These are phyloP conservation scores for Vitis amurensis DNA, from an alignment of 164 flowering plant species.

Conservation along the genomic window DNA sequence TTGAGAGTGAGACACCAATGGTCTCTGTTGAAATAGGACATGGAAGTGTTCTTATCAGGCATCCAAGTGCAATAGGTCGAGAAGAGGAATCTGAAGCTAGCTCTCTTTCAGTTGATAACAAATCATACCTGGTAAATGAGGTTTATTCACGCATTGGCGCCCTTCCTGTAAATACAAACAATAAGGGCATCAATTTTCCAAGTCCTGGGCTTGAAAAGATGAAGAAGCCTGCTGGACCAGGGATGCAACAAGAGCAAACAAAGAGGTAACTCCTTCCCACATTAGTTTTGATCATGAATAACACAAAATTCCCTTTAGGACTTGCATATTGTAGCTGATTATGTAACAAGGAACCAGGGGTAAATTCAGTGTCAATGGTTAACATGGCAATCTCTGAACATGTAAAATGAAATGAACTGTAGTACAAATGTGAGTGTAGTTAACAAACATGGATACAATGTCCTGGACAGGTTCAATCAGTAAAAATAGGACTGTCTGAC, in stretches of 20 bases:
- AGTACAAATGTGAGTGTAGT: background rate
- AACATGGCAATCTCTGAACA: no score
- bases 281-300: background rate
- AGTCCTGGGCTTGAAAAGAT: conserved; percentile 26
- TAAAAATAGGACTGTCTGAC: background rate
- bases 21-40: conserved; percentile 95
- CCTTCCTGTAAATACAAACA: conserved; percentile 42
- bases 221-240: conserved; percentile 37
- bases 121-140: conserved; percentile 39
- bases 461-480: background rate
- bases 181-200: conserved; percentile 31
- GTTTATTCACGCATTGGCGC: conserved; percentile 41
- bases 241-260: conserved; percentile 35
- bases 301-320: background rate
- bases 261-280: conserved; percentile 44
- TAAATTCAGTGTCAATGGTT: background rate
- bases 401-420: no score
- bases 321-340: background rate
- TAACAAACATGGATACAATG: background rate
- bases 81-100: conserved; percentile 99
- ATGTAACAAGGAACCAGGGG: background rate
- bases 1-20: conserved; percentile 82
- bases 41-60: conserved; percentile 88
- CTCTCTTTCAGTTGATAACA: conserved; percentile 80
- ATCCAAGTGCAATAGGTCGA: conserved; percentile 62